Conservation (phyloP, 148 eudicot genomes). For the Fallopia convolvulus region DNA sequence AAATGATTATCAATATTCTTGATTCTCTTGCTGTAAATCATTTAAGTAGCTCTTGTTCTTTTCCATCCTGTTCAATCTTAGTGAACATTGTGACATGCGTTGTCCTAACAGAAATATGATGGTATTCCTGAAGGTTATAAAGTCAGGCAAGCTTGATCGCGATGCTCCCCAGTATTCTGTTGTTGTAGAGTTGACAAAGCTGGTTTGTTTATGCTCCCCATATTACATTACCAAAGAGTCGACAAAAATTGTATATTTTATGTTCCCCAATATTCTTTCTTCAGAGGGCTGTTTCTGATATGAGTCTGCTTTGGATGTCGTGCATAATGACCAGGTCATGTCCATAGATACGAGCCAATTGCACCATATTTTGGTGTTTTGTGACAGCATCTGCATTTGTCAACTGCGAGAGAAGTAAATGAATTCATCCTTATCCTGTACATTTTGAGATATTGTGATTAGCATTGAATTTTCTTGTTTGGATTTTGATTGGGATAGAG, state of each 20-base stretch:
- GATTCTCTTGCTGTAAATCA: neutral
- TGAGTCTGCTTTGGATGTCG: neutral
- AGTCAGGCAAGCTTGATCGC: slow-evolving; percentile 64
- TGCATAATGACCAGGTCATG: slow-evolving; percentile 34
- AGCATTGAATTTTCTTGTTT: neutral
- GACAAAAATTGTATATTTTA: slow-evolving; percentile 19
- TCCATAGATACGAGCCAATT: slow-evolving; percentile 67
- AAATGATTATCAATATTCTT: neutral
- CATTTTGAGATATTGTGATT: neutral
- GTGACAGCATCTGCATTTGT: slow-evolving; percentile 56
- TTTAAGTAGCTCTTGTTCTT: neutral
- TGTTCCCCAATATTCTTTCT: neutral
- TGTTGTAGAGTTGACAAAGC: slow-evolving; percentile 35
- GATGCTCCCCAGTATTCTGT: slow-evolving; percentile 80
- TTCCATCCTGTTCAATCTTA: neutral
- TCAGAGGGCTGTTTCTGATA: neutral
- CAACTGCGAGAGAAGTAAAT: slow-evolving; percentile 77
- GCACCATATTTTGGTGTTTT: slow-evolving; percentile 50
- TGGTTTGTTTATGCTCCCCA: slow-evolving; percentile 61
- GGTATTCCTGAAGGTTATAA: slow-evolving; percentile 49
- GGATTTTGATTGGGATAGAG: neutral
- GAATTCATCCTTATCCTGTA: neutral
- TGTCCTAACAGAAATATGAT: slow-evolving; percentile 9
- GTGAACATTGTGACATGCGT: neutral
- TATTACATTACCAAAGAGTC: slow-evolving; percentile 55